phyloP scores from a whole-genome alignment of 2,329 filamentous ascomycete species.

The Ceratocystis papillata region DNA sequence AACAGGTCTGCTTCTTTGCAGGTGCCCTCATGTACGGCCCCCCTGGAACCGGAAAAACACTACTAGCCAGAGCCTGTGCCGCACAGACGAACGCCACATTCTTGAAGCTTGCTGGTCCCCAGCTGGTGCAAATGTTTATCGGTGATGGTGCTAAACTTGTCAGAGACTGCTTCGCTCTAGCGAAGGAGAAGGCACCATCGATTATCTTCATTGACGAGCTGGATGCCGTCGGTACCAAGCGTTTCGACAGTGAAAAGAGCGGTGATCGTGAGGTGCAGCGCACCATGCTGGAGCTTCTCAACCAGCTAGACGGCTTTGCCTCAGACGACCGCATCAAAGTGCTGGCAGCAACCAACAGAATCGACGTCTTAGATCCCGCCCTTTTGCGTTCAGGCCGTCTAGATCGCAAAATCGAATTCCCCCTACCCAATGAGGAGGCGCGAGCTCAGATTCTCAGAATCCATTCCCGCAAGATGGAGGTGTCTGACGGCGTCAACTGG shows the following conservation, averaged over 20 bases:
- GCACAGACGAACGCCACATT: constrained; percentile 98
- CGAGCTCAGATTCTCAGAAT: constrained; percentile 95
- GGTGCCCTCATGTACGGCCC: constrained; percentile 97
- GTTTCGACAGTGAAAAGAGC: constrained; percentile 96
- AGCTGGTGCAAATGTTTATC: constrained; percentile 99
- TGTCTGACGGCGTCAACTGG: constrained; percentile 91
- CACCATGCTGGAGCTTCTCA: constrained; percentile 97
- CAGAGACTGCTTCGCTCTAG: constrained; percentile 90
- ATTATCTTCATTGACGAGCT: constrained; percentile 99
- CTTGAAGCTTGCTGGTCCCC: constrained; percentile 92
- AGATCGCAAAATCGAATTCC: constrained; percentile 97
- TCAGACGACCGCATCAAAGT: constrained; percentile 97
- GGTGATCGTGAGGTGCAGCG: constrained; percentile 96
- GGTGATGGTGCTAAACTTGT: constrained; percentile 97
- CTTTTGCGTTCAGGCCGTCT: constrained; percentile 83
- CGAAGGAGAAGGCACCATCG: constrained; percentile 95
- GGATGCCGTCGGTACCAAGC: constrained; percentile 96
- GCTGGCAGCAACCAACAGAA: constrained; percentile 83
- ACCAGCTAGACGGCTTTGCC: constrained; percentile 95
- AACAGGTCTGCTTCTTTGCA: constrained; percentile 32
- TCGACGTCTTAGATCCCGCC: constrained; percentile 87
- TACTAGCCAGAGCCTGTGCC: constrained; percentile 87
- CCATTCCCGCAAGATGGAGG: constrained; percentile 96
- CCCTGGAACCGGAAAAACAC: constrained; percentile 80
- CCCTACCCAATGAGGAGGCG: constrained; percentile 93